Evolutionary conservation across 768 basidiomycete genomes (phyloP).

Genomic region (Russula lepida): DNA sequence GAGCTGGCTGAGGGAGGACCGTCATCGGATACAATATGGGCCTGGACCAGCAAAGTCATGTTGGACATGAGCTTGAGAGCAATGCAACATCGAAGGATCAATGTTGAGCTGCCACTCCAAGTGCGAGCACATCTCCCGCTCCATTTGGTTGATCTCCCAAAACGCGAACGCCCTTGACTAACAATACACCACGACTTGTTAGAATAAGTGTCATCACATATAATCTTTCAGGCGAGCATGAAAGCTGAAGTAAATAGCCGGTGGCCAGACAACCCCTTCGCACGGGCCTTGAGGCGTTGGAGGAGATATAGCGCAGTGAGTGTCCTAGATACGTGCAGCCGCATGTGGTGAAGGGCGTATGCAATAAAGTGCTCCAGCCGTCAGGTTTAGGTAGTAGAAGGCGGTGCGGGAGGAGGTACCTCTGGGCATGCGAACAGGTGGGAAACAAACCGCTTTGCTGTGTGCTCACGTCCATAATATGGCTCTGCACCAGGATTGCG

Average conservation of each 20-base stretch:
- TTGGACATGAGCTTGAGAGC: constrained; percentile 53
- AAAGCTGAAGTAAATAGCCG: constrained; percentile 86
- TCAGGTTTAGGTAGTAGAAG: constrained; percentile 29
- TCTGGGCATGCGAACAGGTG: no score
- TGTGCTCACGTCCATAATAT: no score
- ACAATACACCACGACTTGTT: constrained; percentile 61
- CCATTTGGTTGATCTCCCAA: constrained; percentile 94
- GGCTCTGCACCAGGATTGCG: no score
- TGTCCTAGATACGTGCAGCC: constrained; percentile 50
- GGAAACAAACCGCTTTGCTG: no score
- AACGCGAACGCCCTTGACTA: constrained; percentile 57
- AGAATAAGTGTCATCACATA: constrained; percentile 64
- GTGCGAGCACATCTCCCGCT: constrained; percentile 88
- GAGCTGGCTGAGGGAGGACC: no score
- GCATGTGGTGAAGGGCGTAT: constrained; percentile 76
- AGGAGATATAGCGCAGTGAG: constrained; percentile 59
- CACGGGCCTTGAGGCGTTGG: constrained; percentile 78
- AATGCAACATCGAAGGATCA: constrained; percentile 49
- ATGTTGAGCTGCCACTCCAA: constrained; percentile 88
- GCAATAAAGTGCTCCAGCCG: constrained; percentile 73
- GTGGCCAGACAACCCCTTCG: constrained; percentile 83
- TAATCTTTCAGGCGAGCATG: constrained; percentile 81
- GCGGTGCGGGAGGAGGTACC: no score
- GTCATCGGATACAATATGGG: no score
- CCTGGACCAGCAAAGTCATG: constrained; percentile 50